Base-by-base conservation (phyloP, 768 basidiomycete genomes). In the Lentinula guzmanii region DNA sequence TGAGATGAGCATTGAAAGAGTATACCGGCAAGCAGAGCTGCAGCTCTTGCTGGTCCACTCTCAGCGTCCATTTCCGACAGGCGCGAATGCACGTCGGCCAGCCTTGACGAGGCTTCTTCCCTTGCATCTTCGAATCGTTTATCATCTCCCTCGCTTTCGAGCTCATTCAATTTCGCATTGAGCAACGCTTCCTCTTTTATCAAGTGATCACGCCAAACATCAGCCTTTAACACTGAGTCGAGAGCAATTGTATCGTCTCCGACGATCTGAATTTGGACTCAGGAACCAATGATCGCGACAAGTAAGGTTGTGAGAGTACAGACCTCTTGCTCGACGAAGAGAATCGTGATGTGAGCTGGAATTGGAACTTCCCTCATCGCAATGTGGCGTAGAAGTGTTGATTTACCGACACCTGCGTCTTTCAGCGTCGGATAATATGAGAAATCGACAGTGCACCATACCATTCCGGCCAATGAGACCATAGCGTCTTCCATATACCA, bases 31-130 rank as follows among this genome's bases (percentile, higher is more conserved):
- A 98, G 79, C 28, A 99, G 76, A 18, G 91, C 82, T 13, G 93
- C 93, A 21, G 96, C 95, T 51, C 97, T 77, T 6, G 93, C 89
- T n/a, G 97, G 97, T 3, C 95, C 97, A 70, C 91, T 96, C 70
- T 92, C 96, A 3, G 96, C 96, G 66, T 99, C 97, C 88, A 99
- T 98, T 53, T 99, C 97, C n/a, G 94, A 86, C 51, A 98, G 75
- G 52, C 90, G 83, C 51, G 89, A 77, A 70, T 98, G 97, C 5
- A 97, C 90, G 64, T 99, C 96, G 1, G 90, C 87, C 35, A 98
- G 72, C 58, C 95, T 81, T 7, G 83, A 79, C 2, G 89, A 86
- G 1, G 91, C 81, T 65, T 95, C 95, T 68, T 97, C 95, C 66
- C 90, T 83, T 13, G 90, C 87, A 67, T 92, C 92, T 67, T 89